Percentiles rank a stretch among this genome's conserved stretches.
phyloP scores from a whole-genome alignment of 2,329 filamentous ascomycete genomes.

The Huntiella bhutanensis region DNA sequence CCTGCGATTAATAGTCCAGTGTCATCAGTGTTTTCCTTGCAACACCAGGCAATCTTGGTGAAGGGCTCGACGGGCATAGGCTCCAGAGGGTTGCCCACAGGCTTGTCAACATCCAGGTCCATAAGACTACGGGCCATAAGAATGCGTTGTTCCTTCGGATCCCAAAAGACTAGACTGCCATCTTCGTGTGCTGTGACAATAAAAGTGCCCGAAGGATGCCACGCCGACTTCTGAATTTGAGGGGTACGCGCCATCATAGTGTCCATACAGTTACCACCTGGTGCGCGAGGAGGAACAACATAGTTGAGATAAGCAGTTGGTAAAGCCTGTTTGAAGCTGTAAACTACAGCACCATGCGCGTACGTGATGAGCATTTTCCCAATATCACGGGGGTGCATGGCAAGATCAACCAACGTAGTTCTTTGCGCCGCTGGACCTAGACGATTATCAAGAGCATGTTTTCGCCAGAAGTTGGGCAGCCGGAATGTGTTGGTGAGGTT shows the following conservation, averaged over 20 bases:
- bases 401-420: constrained; percentile 50
- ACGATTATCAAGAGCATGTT: constrained; percentile 48
- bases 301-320: constrained; percentile 69
- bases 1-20: constrained; percentile 77
- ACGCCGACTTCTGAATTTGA: constrained; percentile 62
- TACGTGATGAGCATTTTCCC: constrained; percentile 87
- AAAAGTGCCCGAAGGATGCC: constrained; percentile 91
- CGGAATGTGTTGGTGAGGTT: constrained; percentile 50
- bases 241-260: constrained; percentile 41
- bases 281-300: constrained; percentile 59
- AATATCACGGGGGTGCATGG: constrained; percentile 80
- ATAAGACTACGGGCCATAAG: constrained; percentile 68
- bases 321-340: constrained; percentile 84
- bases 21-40: constrained; percentile 83
- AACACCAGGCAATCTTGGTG: constrained; percentile 73
- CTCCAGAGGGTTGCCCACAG: constrained; percentile 30
- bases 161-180: constrained; percentile 84
- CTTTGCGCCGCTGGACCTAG: constrained; percentile 14
- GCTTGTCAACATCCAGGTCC: constrained; percentile 53
- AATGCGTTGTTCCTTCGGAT: constrained; percentile 69
- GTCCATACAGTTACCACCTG: constrained; percentile 55
- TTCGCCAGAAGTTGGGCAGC: constrained; percentile 73
- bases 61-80: constrained; percentile 54
- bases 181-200: constrained; percentile 77
- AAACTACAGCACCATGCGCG: constrained; percentile 67